Conservation (phyloP, 495 filamentous ascomycete species). For the Aspergillus sclerotioniger region DNA sequence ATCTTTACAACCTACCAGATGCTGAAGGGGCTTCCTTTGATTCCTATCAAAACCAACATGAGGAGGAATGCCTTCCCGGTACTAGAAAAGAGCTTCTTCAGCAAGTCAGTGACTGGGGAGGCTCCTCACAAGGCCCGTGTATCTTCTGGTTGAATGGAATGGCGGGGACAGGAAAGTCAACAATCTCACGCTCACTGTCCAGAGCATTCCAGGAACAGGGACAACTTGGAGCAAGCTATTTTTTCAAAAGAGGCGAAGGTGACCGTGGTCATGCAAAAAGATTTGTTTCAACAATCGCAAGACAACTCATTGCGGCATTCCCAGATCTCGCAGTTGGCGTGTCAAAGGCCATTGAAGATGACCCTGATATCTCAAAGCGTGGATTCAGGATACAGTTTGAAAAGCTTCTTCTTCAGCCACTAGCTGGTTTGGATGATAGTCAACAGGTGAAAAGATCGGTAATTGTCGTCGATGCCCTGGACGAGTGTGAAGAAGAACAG, state of each 20-base stretch:
- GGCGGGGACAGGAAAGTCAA: not conserved
- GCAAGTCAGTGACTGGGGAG: not conserved
- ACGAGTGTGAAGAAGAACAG: constrained; percentile 50
- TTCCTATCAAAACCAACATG: not conserved
- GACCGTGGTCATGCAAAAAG: constrained; percentile 36
- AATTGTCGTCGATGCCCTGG: constrained; percentile 51
- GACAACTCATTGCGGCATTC: constrained; percentile 32
- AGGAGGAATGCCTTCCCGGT: not conserved
- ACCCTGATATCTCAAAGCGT: constrained; percentile 33
- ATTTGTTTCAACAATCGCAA: constrained; percentile 44
- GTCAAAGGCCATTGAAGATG: constrained; percentile 32
- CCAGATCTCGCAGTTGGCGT: constrained; percentile 29
- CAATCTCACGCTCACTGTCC: not conserved
- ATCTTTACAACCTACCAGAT: not conserved
- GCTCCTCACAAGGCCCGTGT: not conserved
- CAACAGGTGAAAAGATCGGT: constrained; percentile 17
- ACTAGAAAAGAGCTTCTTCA: not conserved
- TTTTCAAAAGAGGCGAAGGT: constrained; percentile 27
- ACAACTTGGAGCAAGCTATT: not conserved
- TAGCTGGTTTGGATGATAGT: constrained; percentile 13
- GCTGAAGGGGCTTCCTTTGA: not conserved
- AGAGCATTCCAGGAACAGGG: not conserved
- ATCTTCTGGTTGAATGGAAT: no score
- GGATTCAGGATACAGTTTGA: constrained; percentile 43
- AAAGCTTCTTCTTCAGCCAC: constrained; percentile 43